These are phyloP conservation scores for Penicillium angulare DNA, from an alignment of 495 filamentous ascomycete genomes.

Conservation along the genomic window DNA sequence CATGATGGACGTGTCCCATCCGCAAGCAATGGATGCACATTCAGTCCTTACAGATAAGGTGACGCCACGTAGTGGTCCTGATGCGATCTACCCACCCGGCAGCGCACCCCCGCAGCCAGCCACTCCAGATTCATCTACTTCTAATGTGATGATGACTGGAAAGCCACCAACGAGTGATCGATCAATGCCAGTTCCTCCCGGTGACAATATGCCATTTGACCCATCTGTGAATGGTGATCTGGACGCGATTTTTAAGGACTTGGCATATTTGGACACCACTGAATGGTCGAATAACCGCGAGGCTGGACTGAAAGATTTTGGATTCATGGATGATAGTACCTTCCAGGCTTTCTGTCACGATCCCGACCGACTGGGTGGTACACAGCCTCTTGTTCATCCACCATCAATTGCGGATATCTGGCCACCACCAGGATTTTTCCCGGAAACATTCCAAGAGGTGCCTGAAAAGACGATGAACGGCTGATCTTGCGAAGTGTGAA, in stretches of 20 bases:
- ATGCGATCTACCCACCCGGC: conserved; percentile 20
- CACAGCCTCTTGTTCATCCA: conserved; percentile 42
- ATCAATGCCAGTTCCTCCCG: conserved; percentile 11
- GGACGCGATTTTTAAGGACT: conserved; percentile 61
- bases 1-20: conserved; percentile 25
- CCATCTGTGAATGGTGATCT: conserved; percentile 32
- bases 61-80: conserved; percentile 28
- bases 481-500: no score
- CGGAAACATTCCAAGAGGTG: conserved; percentile 41
- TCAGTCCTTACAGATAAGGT: conserved; percentile 18
- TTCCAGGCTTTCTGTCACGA: conserved; percentile 56
- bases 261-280: conserved; percentile 60
- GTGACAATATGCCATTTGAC: conserved; percentile 15
- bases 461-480: conserved; percentile 26
- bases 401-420: conserved; percentile 48
- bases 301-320: conserved; percentile 57
- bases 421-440: conserved; percentile 49
- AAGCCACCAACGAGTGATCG: conserved; percentile 15
- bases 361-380: conserved; percentile 45
- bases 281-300: conserved; percentile 55
- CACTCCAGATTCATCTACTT: conserved; percentile 31
- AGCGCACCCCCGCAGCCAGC: conserved; percentile 27
- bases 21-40: conserved; percentile 14
- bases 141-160: conserved; percentile 21
- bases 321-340: conserved; percentile 54